These are phyloP conservation scores for Pilaira anomala DNA, from an alignment of 192 early-diverging fungal genomes.

Conservation along the genomic window DNA sequence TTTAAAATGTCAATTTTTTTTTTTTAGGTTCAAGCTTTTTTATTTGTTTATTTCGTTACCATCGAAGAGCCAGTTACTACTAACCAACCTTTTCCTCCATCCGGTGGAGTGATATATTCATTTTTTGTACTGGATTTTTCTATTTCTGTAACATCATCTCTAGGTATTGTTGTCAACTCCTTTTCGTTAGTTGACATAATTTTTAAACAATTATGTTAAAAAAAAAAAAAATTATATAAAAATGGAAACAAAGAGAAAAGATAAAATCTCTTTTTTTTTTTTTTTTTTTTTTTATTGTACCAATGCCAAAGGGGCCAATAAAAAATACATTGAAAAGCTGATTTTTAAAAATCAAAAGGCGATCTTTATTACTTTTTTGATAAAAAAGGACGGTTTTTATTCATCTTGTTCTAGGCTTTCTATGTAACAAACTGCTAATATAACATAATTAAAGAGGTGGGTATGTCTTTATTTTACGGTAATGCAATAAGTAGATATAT, in stretches of 20 bases:
- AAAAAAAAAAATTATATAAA: neutral
- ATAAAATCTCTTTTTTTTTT: neutral
- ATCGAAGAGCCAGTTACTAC: conserved; percentile 41
- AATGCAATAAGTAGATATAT: too few species aligned
- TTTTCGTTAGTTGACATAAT: neutral
- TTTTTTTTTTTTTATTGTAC: too few species aligned
- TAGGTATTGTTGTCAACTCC: neutral
- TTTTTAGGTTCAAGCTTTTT: neutral
- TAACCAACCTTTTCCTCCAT: conserved; percentile 44
- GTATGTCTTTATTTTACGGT: too few species aligned
- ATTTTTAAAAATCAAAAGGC: too few species aligned
- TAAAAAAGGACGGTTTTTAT: too few species aligned
- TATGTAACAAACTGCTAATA: too few species aligned
- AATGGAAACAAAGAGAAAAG: neutral
- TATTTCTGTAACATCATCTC: neutral
- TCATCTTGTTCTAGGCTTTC: too few species aligned
- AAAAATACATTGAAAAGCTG: too few species aligned
- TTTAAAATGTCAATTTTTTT: neutral
- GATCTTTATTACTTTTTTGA: too few species aligned
- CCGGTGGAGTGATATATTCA: conserved; percentile 34
- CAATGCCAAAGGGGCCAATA: too few species aligned
- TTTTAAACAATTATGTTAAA: neutral
- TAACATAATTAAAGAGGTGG: too few species aligned
- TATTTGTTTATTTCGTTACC: conserved; percentile 25
- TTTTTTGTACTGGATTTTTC: neutral